phyloP scores from a whole-genome alignment of 2,329 filamentous ascomycete genomes.

The Neofusicoccum cordaticola region DNA sequence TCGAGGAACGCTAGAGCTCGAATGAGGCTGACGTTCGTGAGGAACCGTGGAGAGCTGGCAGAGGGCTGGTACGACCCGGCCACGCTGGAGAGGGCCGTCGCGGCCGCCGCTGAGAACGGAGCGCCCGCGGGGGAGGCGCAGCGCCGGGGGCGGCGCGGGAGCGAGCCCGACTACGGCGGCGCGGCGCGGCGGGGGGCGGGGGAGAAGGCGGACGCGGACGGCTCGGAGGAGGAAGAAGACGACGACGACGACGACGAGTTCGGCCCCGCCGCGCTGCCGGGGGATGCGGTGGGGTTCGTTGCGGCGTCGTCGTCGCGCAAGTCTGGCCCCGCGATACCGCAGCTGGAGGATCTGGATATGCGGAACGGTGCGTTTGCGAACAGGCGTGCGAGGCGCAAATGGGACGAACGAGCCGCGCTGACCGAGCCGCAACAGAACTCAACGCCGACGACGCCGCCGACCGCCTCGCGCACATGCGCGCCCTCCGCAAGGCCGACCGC shows the following conservation, averaged over 20 bases:
- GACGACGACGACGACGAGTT: constrained; percentile 62
- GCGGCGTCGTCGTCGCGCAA: not conserved
- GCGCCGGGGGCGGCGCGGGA: not conserved
- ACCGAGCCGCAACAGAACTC: constrained; percentile 33
- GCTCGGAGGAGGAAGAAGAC: constrained; percentile 20
- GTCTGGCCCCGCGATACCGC: constrained; percentile 64
- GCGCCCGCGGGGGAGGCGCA: not conserved
- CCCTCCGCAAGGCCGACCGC: constrained; percentile 63
- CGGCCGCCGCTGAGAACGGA: constrained; percentile 26
- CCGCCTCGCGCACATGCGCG: constrained; percentile 53
- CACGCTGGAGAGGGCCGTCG: constrained; percentile 57
- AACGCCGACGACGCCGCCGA: constrained; percentile 50
- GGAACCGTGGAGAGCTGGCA: constrained; percentile 81
- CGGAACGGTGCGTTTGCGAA: constrained; percentile 41
- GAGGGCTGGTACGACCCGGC: constrained; percentile 91
- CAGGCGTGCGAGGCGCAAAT: too few species aligned
- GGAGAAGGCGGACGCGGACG: not conserved
- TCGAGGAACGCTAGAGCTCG: too few species aligned
- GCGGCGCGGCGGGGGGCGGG: not conserved
- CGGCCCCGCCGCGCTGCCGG: constrained; percentile 46
- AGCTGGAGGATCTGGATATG: constrained; percentile 69
- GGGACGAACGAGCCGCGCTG: too few species aligned
- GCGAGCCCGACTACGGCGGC: constrained; percentile 2
- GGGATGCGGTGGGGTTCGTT: not conserved
- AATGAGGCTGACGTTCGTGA: constrained; percentile 46